phyloP scores from a whole-genome alignment of 495 filamentous ascomycete genomes.

The Trichocladium antarcticum region DNA sequence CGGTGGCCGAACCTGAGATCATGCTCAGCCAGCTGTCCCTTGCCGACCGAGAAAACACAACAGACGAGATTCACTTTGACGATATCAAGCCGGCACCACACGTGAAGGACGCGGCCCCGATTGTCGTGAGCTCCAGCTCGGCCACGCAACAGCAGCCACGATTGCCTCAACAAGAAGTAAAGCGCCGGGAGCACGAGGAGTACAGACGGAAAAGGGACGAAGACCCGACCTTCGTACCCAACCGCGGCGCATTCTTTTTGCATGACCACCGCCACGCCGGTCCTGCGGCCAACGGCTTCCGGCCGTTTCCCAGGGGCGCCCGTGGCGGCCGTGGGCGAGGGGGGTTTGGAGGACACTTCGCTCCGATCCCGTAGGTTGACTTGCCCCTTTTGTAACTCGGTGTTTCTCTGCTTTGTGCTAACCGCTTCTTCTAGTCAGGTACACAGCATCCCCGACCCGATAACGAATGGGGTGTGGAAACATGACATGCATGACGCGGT shows the following conservation, averaged over 20 bases:
- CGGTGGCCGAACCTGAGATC: conserved; percentile 60
- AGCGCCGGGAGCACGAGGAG: conserved; percentile 80
- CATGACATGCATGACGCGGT: conserved; percentile 93
- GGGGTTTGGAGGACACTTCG: conserved; percentile 42
- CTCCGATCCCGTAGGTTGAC: conserved; percentile 46
- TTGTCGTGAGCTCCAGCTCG: conserved; percentile 37
- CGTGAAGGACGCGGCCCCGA: conserved; percentile 30
- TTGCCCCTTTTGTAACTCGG: background rate
- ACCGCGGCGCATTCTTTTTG: conserved; percentile 90
- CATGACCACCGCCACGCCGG: conserved; percentile 81
- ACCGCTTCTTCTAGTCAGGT: conserved; percentile 34
- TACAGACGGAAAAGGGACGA: conserved; percentile 76
- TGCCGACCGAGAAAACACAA: conserved; percentile 43
- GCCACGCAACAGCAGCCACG: conserved; percentile 23
- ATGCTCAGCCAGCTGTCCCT: conserved; percentile 80
- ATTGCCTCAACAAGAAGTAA: conserved; percentile 51
- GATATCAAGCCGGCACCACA: conserved; percentile 33
- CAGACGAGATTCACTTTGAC: conserved; percentile 56
- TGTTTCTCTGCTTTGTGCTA: conserved; percentile 16
- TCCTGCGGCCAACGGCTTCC: conserved; percentile 62
- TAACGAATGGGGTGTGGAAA: conserved; percentile 67
- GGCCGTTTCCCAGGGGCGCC: conserved; percentile 53
- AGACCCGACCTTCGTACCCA: conserved; percentile 90
- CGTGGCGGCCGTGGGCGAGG: conserved; percentile 40
- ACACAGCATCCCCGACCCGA: conserved; percentile 40